These are phyloP conservation scores for Talaromyces sp. DNA, from an alignment of 2,329 filamentous ascomycete species.

Conservation along the genomic window DNA sequence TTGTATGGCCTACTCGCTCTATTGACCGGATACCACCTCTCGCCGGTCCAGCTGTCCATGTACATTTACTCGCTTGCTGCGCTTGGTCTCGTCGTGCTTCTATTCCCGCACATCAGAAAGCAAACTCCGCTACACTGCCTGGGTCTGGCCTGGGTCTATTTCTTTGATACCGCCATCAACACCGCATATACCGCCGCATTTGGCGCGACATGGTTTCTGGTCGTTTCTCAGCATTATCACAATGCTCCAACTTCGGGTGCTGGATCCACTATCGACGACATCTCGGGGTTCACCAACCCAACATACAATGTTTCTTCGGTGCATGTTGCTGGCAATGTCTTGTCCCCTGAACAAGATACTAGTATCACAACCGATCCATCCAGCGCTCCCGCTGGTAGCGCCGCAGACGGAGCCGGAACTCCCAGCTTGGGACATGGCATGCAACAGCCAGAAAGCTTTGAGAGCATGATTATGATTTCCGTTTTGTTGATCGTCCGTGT, in stretches of 20 bases:
- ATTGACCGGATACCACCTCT: conserved; percentile 78
- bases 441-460: conserved; percentile 61
- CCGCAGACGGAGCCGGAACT: conserved; percentile 19
- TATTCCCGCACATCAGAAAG: conserved; percentile 74
- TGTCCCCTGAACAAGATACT: conserved; percentile 50
- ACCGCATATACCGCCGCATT: conserved; percentile 77
- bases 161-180: conserved; percentile 77
- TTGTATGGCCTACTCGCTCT: conserved; percentile 86
- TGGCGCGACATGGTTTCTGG: conserved; percentile 78
- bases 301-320: conserved; percentile 57
- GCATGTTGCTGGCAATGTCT: conserved; percentile 47
- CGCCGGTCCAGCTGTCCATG: conserved; percentile 78
- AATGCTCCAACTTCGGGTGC: conserved; percentile 40
- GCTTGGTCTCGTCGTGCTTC: conserved; percentile 61
- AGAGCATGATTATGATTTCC: conserved; percentile 72
- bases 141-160: conserved; percentile 77
- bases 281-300: conserved; percentile 60
- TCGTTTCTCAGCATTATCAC: conserved; percentile 56
- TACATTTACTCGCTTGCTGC: conserved; percentile 80
- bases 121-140: conserved; percentile 75
- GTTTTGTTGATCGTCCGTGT: conserved; percentile 68
- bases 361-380: conserved; percentile 35
- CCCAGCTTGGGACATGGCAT: conserved; percentile 58
- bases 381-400: conserved; percentile 29
- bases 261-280: conserved; percentile 56